Evolutionary conservation across 2,329 filamentous ascomycete species (phyloP).

Genomic region (Nakataea oryzae): DNA sequence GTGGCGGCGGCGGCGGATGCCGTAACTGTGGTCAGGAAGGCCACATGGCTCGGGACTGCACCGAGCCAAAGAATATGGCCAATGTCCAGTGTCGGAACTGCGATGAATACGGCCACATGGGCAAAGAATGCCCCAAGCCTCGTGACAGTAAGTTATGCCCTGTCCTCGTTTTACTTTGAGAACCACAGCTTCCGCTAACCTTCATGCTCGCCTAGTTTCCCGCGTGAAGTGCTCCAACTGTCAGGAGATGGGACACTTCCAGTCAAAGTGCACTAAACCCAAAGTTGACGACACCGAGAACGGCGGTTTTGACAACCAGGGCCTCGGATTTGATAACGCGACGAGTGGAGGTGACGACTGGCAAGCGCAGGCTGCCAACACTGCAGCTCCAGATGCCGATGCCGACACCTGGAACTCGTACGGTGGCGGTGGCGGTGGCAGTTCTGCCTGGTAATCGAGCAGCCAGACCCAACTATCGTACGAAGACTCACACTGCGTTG

Average conservation of each 20-base stretch:
- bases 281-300: slow-evolving; percentile 12
- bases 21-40: slow-evolving; percentile 56
- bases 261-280: slow-evolving; percentile 25
- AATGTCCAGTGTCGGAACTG: slow-evolving; percentile 53
- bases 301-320: slow-evolving; percentile 7
- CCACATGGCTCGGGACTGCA: slow-evolving; percentile 51
- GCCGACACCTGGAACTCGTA: background rate
- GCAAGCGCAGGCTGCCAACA: background rate
- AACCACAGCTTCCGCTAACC: slow-evolving; percentile 12
- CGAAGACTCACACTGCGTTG: background rate
- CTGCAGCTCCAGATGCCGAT: background rate
- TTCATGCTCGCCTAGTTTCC: slow-evolving; percentile 22
- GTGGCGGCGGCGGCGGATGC: slow-evolving; percentile 42
- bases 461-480: background rate
- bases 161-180: background rate
- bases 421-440: background rate
- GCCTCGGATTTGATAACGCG: slow-evolving; percentile 2
- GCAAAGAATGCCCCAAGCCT: slow-evolving; percentile 43
- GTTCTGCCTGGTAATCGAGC: background rate
- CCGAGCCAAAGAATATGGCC: slow-evolving; percentile 30
- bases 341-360: background rate
- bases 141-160: slow-evolving; percentile 32
- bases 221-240: slow-evolving; percentile 51
- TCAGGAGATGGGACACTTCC: slow-evolving; percentile 32
- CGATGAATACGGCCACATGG: slow-evolving; percentile 35